Percentiles rank a stretch among this genome's conserved stretches.
phyloP scores from a whole-genome alignment of 768 basidiomycete species.

The Filobasidium floriforme region DNA sequence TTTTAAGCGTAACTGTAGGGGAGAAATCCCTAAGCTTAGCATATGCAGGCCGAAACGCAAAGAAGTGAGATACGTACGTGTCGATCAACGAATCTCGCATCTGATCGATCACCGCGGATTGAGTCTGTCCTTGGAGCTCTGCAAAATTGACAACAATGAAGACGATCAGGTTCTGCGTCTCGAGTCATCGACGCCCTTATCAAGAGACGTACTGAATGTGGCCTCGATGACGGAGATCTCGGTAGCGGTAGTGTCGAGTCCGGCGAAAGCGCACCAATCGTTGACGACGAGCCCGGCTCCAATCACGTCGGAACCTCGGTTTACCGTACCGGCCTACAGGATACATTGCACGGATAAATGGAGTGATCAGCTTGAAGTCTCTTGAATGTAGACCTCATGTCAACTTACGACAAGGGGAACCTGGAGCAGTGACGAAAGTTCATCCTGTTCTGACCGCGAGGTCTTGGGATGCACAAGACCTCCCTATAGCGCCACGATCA shows the following conservation, averaged over 20 bases:
- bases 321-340: conserved; percentile 88
- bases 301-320: conserved; percentile 94
- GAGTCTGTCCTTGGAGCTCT: conserved; percentile 81
- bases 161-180: not conserved
- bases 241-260: conserved; percentile 97
- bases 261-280: conserved; percentile 99
- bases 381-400: not conserved
- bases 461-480: conserved; percentile 97
- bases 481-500: conserved; percentile 47
- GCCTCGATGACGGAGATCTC: conserved; percentile 98
- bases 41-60: no score
- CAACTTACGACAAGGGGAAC: conserved; percentile 81
- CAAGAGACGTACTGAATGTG: conserved; percentile 70
- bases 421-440: conserved; percentile 85
- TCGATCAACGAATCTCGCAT: conserved; percentile 58
- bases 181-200: conserved; percentile 7
- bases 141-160: conserved; percentile 15
- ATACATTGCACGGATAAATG: no score
- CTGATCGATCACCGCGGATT: conserved; percentile 74
- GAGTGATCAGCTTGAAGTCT: not conserved
- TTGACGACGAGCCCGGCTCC: conserved; percentile 97
- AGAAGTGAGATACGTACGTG: no score
- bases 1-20: no score
- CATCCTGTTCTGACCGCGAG: conserved; percentile 93
- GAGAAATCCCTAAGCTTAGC: no score